These are phyloP conservation scores for Hibiscus syriacus DNA, from an alignment of 345 rosid genomes.

Conservation along the genomic window DNA sequence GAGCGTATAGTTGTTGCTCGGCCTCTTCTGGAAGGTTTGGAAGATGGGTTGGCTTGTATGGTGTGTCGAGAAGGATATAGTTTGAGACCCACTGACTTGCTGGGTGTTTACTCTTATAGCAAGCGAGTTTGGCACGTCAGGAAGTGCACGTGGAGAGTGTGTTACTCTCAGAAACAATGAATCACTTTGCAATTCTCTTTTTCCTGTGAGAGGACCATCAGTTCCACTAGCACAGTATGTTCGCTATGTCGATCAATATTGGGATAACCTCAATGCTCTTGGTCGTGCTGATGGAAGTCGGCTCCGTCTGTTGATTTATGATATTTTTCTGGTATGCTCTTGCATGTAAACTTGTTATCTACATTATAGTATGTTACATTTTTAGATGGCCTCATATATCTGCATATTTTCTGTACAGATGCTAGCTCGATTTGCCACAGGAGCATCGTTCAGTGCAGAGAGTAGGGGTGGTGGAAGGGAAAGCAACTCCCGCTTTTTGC, in stretches of 20 bases:
- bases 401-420: conserved; percentile 41
- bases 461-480: conserved; percentile 95
- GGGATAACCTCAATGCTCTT: conserved; percentile 92
- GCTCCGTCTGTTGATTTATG: conserved; percentile 83
- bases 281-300: conserved; percentile 96
- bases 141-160: conserved; percentile 91
- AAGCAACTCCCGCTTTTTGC: conserved; percentile 93
- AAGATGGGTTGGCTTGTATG: conserved; percentile 97
- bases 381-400: background rate
- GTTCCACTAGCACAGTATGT: conserved; percentile 72
- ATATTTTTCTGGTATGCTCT: conserved; percentile 77
- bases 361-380: background rate
- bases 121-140: conserved; percentile 87
- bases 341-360: background rate
- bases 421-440: conserved; percentile 97
- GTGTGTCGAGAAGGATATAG: conserved; percentile 97
- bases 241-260: conserved; percentile 81
- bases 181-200: conserved; percentile 93
- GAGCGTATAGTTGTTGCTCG: conserved; percentile 74
- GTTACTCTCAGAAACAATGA: conserved; percentile 89
- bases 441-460: conserved; percentile 85
- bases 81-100: conserved; percentile 81
- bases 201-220: conserved; percentile 88
- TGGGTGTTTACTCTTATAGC: conserved; percentile 87
- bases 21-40: conserved; percentile 90